These are phyloP conservation scores for Penicillium italicum DNA, from an alignment of 2,329 filamentous ascomycete species.

Conservation along the genomic window DNA sequence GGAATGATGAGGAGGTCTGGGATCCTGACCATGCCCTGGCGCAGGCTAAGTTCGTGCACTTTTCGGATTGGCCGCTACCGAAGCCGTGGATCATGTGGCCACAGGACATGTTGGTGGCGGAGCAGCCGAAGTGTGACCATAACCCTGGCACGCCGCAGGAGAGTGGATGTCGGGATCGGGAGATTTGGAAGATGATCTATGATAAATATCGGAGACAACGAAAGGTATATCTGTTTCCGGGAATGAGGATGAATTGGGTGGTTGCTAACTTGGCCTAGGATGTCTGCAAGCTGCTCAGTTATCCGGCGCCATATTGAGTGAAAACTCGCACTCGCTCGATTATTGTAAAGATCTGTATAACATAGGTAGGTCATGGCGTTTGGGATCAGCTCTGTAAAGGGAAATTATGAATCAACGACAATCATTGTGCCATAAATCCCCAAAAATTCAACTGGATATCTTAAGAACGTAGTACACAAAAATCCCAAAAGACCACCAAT, in stretches of 20 bases:
- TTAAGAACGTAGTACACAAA: neutral
- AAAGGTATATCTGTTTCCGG: conserved; percentile 22
- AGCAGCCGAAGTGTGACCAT: conserved; percentile 34
- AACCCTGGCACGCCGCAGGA: conserved; percentile 36
- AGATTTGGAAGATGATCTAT: conserved; percentile 38
- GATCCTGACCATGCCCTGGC: conserved; percentile 54
- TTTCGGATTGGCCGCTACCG: conserved; percentile 67
- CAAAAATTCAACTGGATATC: neutral
- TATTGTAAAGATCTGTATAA: neutral
- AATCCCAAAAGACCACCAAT: neutral
- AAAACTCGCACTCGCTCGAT: neutral
- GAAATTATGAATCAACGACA: neutral
- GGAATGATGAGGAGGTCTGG: conserved; percentile 53
- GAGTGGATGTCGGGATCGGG: conserved; percentile 37
- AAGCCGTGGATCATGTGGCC: conserved; percentile 58
- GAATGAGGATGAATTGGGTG: neutral
- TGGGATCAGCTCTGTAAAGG: neutral
- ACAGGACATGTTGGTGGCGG: conserved; percentile 29
- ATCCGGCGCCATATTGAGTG: conserved; percentile 34
- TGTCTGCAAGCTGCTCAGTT: conserved; percentile 37
- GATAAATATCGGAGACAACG: conserved; percentile 35
- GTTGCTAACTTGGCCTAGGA: conserved; percentile 21
- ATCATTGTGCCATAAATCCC: no score
- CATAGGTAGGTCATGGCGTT: conserved; percentile 2
- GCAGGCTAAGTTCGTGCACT: conserved; percentile 66